Percentiles rank a stretch among this genome's conserved stretches.
These are phyloP conservation scores for Petasospora rhodanensis DNA, from an alignment of 1,139 yeast genomes.

Conservation along the genomic window DNA sequence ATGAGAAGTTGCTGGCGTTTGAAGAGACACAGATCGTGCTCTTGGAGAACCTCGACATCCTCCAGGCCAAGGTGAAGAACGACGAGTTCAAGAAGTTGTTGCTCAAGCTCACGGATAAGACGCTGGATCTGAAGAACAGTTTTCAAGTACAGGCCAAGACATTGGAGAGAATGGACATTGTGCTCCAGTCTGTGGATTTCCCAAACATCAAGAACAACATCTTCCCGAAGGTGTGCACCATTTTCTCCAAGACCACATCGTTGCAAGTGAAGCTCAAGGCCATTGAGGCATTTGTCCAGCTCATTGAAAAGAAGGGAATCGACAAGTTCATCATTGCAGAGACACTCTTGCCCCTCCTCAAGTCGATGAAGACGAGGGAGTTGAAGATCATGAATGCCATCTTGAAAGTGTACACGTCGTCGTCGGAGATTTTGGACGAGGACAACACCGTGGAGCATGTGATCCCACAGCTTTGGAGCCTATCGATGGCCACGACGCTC, in stretches of 20 bases:
- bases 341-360: slow-evolving; percentile 70
- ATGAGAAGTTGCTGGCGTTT: slow-evolving; percentile 39
- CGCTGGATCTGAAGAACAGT: slow-evolving; percentile 21
- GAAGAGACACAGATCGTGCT: slow-evolving; percentile 49
- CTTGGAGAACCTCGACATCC: slow-evolving; percentile 49
- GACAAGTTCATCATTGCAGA: slow-evolving; percentile 74
- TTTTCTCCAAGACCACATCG: slow-evolving; percentile 80
- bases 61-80: slow-evolving; percentile 43
- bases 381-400: slow-evolving; percentile 58
- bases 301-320: slow-evolving; percentile 56
- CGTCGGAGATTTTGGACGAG: slow-evolving; percentile 38
- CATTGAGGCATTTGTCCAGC: slow-evolving; percentile 54
- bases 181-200: slow-evolving; percentile 56
- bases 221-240: slow-evolving; percentile 65
- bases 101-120: slow-evolving; percentile 23
- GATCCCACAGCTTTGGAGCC: slow-evolving; percentile 45
- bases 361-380: slow-evolving; percentile 73
- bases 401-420: slow-evolving; percentile 45
- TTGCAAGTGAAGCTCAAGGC: slow-evolving; percentile 72
- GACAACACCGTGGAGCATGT: slow-evolving; percentile 41
- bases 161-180: slow-evolving; percentile 40
- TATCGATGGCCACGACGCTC: slow-evolving; percentile 43
- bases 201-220: slow-evolving; percentile 68
- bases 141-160: slow-evolving; percentile 53
- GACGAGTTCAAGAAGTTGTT: slow-evolving; percentile 40